Base-by-base conservation (phyloP, 345 rosid species). In the Linum lewisii region DNA sequence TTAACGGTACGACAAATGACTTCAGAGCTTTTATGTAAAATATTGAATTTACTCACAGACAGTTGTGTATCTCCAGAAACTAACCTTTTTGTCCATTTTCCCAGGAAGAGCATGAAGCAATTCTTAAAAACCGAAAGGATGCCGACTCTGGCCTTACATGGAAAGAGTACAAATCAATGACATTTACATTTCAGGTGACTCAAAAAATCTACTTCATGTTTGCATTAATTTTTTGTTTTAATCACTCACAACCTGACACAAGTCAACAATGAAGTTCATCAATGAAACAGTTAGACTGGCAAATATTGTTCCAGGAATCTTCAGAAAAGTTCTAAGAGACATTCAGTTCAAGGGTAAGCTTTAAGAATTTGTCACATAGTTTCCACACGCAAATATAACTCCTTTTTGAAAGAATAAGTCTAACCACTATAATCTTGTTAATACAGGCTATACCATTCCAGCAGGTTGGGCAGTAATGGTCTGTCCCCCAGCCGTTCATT, bases 121-220 rank as follows among this genome's bases (percentile, higher is more conserved):
- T 88, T 68, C 68, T 88, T 54, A 64, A 74, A 63, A 82, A 79
- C 50, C 69, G 99, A 62, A 80, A 57, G 73, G 62, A 78, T 58
- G 55, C 66, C 22, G 72, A 73, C 63, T 67, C 91, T 14, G 81
- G 82, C 64, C 87, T 93, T 65, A 83, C 95, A 63, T 93, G 99
- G 99, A 75, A 72, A 65, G 99, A 93, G 67, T 93, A 93, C 71
- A 93, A 83, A 80, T 88, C 99, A 75, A 85, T 93, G 99, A 82
- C 82, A 66, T 93, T 79, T 68, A 93, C 99, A 52, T 93, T 86
- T 75, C 94, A 86, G 91, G 99, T 84, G 29, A 61, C 73, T 62
- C 32, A 59, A 70, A n/a, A 42, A 38, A 10, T 66, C 50, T 26
- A 10, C 1, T 22, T 25, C 44, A 29, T 42, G 18, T 26, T 57